Percentiles rank a stretch among this genome's conserved stretches.
Conservation (phyloP, 2,329 filamentous ascomycete species). For the Diaporthe nobilis region DNA sequence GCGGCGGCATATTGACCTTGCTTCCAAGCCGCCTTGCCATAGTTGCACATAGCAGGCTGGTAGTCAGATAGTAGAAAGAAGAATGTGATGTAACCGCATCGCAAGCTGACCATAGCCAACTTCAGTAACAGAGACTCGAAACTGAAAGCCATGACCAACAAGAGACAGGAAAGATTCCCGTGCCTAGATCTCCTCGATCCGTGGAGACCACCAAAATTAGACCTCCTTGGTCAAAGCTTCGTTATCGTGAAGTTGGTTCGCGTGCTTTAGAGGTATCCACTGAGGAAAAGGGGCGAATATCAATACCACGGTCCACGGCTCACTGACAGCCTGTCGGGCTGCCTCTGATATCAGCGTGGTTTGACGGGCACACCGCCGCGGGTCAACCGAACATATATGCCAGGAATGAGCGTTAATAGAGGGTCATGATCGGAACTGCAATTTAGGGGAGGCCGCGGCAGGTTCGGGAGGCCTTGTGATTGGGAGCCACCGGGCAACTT, state of each 20-base stretch:
- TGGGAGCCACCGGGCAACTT: conserved; percentile 7
- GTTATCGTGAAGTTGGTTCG: conserved; percentile 20
- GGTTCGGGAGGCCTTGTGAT: neutral
- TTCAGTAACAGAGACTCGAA: neutral
- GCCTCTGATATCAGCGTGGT: conserved; percentile 14
- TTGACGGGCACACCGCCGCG: conserved; percentile 27
- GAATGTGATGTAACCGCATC: neutral
- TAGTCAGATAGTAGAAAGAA: neutral
- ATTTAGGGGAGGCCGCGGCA: conserved; percentile 22
- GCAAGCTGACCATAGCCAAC: neutral
- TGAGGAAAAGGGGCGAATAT: conserved; percentile 30
- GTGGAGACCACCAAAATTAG: conserved; percentile 33
- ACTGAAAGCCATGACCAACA: neutral
- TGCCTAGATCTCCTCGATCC: conserved; percentile 14
- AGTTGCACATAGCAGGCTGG: neutral
- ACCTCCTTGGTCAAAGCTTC: conserved; percentile 36
- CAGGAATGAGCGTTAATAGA: conserved; percentile 23
- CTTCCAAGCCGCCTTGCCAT: neutral
- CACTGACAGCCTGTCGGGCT: conserved; percentile 27
- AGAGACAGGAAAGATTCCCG: neutral
- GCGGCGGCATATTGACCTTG: neutral
- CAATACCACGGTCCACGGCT: conserved; percentile 14
- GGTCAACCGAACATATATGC: conserved; percentile 28
- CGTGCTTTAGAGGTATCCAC: conserved; percentile 25
- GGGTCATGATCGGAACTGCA: conserved; percentile 20